Conservation (phyloP, 2,329 filamentous ascomycete species). For the Cryphonectria japonica region DNA sequence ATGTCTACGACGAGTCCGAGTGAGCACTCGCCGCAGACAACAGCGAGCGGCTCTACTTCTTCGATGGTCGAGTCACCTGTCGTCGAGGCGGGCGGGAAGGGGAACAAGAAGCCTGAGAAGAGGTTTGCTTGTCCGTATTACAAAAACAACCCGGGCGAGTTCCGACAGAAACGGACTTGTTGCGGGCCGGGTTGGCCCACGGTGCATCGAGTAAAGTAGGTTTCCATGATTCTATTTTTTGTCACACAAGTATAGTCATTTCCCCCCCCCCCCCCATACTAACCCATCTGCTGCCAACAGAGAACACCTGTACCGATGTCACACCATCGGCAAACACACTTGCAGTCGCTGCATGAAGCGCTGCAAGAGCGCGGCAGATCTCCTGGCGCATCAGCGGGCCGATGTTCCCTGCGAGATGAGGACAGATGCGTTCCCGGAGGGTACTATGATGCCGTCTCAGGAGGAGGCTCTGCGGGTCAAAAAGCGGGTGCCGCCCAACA, state of each 20-base stretch:
- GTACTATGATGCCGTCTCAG: conserved; percentile 29
- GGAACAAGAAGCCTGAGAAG: conserved; percentile 21
- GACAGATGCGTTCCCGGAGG: conserved; percentile 28
- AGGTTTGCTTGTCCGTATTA: conserved; percentile 31
- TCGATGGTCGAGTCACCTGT: conserved; percentile 21
- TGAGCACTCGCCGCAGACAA: conserved; percentile 15
- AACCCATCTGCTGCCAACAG: neutral
- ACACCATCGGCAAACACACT: conserved; percentile 31
- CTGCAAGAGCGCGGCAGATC: conserved; percentile 28
- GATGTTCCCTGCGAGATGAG: conserved; percentile 26
- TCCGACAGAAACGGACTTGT: conserved; percentile 29
- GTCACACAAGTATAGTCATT: too few relatives aligned
- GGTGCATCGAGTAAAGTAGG: conserved; percentile 29
- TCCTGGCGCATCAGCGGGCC: conserved; percentile 28
- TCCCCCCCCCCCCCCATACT: neutral
- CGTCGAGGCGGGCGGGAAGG: conserved; percentile 4
- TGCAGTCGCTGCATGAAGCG: conserved; percentile 28
- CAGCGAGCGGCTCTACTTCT: conserved; percentile 11
- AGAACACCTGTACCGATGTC: conserved; percentile 30
- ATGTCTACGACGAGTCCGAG: conserved; percentile 14
- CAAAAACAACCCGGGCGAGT: conserved; percentile 29
- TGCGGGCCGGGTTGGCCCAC: conserved; percentile 31
- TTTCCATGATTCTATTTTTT: neutral
- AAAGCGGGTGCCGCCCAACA: conserved; percentile 28
- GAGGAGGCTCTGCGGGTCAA: conserved; percentile 28